Evolutionary conservation across 371 early-diverging fungal genomes (phyloP), one percentile per base, ranked within the genome.

Genomic region (Syncephalastrum sp.): DNA sequence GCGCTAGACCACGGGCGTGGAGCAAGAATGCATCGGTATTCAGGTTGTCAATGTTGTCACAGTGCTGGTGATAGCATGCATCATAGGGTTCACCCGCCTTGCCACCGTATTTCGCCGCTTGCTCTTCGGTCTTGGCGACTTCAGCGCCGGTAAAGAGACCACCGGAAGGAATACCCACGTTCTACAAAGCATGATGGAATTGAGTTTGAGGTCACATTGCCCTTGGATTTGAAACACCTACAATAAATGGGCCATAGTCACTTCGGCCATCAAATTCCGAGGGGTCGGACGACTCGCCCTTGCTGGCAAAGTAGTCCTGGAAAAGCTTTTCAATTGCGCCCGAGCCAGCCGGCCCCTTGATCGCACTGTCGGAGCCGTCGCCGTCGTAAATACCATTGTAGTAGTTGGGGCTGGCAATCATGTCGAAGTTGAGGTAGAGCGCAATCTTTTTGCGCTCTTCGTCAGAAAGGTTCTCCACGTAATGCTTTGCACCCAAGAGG

Each of bases 341-440:
- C 8, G 75, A 76, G 17, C 75, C 70, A n/a, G 60, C 60, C 17
- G 70, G 61, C 49, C 71, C 67, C 1, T 62, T 63, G 44, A 60
- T 19, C 14, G 68, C 68, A 19, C 74, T 77, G 21, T 73, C 75
- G 19, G 62, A 57, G 17, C 81, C 80, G 50, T 70, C 60, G 33
- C 59, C 61, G 43, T 61, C 58, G 16, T 61, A 59, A 29, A 56
- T 55, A 5, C 81, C 79, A 44, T 86, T 78, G 21, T 82, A 79
- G 64, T 79, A 87, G 75, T 91, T 91, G 38, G 92, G 91, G 45
- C 84, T 82, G 14, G 81, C 92, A 44, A 91, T 61, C 91, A 91
- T 91, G 65, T 91, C 92, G 63, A 83, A 84, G 71, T 91, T 88
- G 49, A 89, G 75, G 57, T 86, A 78, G 59, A 86, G 65, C 13